Conservation (phyloP, 148 eudicot species). For the Amaranthus palmeri region DNA sequence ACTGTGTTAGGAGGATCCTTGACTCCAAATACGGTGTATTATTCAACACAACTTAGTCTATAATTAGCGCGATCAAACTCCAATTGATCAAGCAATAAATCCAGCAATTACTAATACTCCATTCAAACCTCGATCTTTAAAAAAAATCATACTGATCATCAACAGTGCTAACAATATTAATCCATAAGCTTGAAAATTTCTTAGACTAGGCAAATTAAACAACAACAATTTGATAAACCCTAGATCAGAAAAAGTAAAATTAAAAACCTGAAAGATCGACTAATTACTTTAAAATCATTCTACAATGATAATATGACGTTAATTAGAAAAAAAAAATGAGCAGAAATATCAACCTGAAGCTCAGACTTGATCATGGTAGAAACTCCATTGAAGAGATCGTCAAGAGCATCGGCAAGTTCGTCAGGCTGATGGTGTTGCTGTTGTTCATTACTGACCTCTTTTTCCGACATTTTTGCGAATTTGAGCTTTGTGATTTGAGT, state of each 20-base stretch:
- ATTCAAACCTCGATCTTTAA: not conserved
- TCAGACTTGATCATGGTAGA: slow-evolving; percentile 77
- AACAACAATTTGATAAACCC: slow-evolving; percentile 10
- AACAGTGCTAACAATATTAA: not conserved
- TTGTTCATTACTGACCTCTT: not conserved
- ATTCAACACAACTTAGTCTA: too few species aligned
- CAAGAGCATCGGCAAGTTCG: slow-evolving; percentile 55
- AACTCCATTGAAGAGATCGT: slow-evolving; percentile 66
- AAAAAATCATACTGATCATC: not conserved
- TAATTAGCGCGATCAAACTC: not conserved
- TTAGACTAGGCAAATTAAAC: not conserved
- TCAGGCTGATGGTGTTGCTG: slow-evolving; percentile 30
- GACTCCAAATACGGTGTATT: too few species aligned
- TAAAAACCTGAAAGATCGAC: not conserved
- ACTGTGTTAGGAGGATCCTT: too few species aligned
- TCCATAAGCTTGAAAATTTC: too few species aligned
- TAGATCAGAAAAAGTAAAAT: not conserved
- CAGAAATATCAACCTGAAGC: slow-evolving; percentile 50
- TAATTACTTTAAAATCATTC: not conserved
- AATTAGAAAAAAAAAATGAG: not conserved
- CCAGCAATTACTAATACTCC: not conserved
- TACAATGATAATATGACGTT: not conserved
- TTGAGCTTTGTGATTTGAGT: not conserved
- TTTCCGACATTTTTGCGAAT: slow-evolving; percentile 25
- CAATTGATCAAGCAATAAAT: not conserved